Base-by-base conservation (phyloP, 768 basidiomycete genomes). In the Calocera cornea region DNA sequence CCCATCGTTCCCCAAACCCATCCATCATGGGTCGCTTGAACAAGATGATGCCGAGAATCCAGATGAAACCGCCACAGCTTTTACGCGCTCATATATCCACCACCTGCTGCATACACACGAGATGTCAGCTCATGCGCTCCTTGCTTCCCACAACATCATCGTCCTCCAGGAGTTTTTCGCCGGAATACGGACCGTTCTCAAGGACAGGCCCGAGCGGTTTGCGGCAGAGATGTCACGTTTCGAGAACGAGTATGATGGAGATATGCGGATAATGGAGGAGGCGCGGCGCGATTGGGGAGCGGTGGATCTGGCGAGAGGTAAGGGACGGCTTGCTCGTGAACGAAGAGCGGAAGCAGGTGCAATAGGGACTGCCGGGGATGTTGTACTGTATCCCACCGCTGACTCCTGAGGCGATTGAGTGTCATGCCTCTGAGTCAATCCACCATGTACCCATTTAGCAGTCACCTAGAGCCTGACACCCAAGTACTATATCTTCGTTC, bases 51-150 rank as follows among this genome's bases (percentile, higher is more conserved):
- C 34, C 10, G 54, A 16, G 31, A n/a, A 65, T 31, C 41, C 24
- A 40, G 33, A 36, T 69, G 67, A 68, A 29, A 71, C 72, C 22
- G 12, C 49, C 1, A 27, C 24, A 11, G 74, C 79, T 0, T 78
- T 75, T 69, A 79, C 77, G n/a, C 77, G 80, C 24, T 87, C 88
- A 1, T 95, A 94, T 71, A 64, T 92, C 34, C 90, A 95, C 73
- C 92, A 95, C 71, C 83, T 95, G 16, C 78, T 93, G 38, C 86
- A 88, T 65, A 92, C 92, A 5, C 92, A 94, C 75, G 92, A 95
- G 75, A 93, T 95, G 92, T 84, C 87, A 0, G 87, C 90, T 0
- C 90, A 94, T 71, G 73, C 89, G 2, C 75, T 93, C 27, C 82
- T 94, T 19, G 81, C 80, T 12, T 80, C 86, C 76, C 92, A 95